Evolutionary conservation across 2,329 filamentous ascomycete species (phyloP).

Genomic region (Grosmannia huntii): DNA sequence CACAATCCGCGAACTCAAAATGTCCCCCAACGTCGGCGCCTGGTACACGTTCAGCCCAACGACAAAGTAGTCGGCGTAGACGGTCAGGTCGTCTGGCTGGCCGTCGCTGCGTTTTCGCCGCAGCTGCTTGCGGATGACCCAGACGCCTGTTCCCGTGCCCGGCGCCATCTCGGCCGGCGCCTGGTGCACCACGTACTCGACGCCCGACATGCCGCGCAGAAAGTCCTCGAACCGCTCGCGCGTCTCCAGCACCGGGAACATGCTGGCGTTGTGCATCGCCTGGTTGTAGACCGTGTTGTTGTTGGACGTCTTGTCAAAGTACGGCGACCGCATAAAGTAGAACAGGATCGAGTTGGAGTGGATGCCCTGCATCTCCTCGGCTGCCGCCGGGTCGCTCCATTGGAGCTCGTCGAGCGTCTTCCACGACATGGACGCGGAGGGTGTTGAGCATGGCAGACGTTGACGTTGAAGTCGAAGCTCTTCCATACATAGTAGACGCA

Average conservation of each 20-base stretch:
- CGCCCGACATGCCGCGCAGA: slow-evolving; percentile 49
- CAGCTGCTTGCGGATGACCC: slow-evolving; percentile 58
- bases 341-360: slow-evolving; percentile 53
- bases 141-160: slow-evolving; percentile 49
- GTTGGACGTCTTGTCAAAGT: slow-evolving; percentile 56
- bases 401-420: slow-evolving; percentile 52
- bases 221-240: slow-evolving; percentile 51
- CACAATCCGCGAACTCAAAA: slow-evolving; percentile 47
- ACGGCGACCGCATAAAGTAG: slow-evolving; percentile 56
- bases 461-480: too few species aligned
- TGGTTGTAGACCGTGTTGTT: slow-evolving; percentile 52
- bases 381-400: slow-evolving; percentile 44
- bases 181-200: slow-evolving; percentile 55
- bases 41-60: slow-evolving; percentile 55
- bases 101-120: slow-evolving; percentile 38
- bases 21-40: slow-evolving; percentile 48
- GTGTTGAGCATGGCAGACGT: too few species aligned
- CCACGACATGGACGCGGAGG: background rate
- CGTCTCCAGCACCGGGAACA: slow-evolving; percentile 44
- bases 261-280: slow-evolving; percentile 46
- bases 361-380: slow-evolving; percentile 37
- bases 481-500: background rate
- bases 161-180: slow-evolving; percentile 50
- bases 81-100: slow-evolving; percentile 38
- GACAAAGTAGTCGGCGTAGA: slow-evolving; percentile 50